phyloP scores from a whole-genome alignment of 768 basidiomycete species.

The Agaricus sinodeliciosus region DNA sequence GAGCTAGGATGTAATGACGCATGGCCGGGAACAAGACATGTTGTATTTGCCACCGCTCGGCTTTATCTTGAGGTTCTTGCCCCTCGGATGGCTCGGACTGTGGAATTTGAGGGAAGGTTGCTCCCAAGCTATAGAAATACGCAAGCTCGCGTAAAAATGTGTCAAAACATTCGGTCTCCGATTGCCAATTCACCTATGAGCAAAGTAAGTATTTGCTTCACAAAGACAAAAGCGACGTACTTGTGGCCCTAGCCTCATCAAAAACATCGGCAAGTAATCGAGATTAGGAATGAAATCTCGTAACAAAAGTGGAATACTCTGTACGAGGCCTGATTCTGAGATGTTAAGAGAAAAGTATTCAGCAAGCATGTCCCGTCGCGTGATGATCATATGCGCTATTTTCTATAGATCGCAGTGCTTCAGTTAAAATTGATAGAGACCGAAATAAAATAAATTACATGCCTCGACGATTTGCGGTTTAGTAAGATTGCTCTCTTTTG shows the following conservation, averaged over 20 bases:
- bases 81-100: slow-evolving; percentile 17
- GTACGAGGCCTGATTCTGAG: slow-evolving; percentile 56
- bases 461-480: slow-evolving; percentile 70
- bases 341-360: slow-evolving; percentile 89
- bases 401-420: slow-evolving; percentile 31
- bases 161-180: slow-evolving; percentile 80
- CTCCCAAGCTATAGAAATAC: slow-evolving; percentile 63
- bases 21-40: slow-evolving; percentile 87
- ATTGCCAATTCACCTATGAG: slow-evolving; percentile 78
- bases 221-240: slow-evolving; percentile 29
- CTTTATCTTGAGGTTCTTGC: slow-evolving; percentile 35
- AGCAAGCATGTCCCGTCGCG: slow-evolving; percentile 72
- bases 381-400: slow-evolving; percentile 54
- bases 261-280: slow-evolving; percentile 81
- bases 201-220: not conserved
- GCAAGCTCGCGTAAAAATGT: slow-evolving; percentile 85
- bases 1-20: slow-evolving; percentile 68
- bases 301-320: slow-evolving; percentile 75
- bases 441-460: slow-evolving; percentile 2
- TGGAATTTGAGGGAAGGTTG: slow-evolving; percentile 40
- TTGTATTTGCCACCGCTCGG: slow-evolving; percentile 81
- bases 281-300: slow-evolving; percentile 88
- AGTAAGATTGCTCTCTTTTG: slow-evolving; percentile 44
- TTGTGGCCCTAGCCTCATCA: slow-evolving; percentile 91
- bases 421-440: not conserved